Evolutionary conservation across 257 asterid species (phyloP).

Genomic region (Ilex aquifolium): DNA sequence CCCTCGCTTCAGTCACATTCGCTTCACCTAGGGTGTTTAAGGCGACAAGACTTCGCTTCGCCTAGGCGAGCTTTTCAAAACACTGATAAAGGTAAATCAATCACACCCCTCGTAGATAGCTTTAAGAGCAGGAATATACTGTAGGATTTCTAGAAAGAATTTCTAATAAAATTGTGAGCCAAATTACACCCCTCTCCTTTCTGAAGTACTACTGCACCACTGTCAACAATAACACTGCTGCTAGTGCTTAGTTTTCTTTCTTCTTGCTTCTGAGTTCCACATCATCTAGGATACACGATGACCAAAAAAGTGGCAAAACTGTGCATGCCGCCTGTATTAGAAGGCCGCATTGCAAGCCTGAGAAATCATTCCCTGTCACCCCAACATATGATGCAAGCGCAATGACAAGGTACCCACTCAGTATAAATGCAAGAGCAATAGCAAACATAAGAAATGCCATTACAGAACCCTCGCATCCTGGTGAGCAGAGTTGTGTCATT

Average conservation of each 20-base stretch:
- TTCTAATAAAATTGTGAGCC: no score
- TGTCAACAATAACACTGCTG: neutral
- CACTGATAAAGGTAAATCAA: no score
- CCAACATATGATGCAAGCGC: slow-evolving; percentile 55
- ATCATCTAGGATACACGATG: slow-evolving; percentile 56
- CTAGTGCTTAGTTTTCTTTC: slow-evolving; percentile 40
- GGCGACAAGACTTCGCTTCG: no score
- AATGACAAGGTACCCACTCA: slow-evolving; percentile 85
- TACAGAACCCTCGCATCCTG: slow-evolving; percentile 91
- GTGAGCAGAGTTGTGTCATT: slow-evolving; percentile 84
- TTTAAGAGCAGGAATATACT: no score
- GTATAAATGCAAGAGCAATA: slow-evolving; percentile 62
- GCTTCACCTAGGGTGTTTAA: no score
- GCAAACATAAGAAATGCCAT: slow-evolving; percentile 95
- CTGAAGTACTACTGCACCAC: no score
- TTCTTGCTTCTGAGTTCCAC: slow-evolving; percentile 29
- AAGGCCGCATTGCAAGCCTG: slow-evolving; percentile 43
- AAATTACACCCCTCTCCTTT: no score
- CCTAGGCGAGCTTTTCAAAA: no score
- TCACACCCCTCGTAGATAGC: no score
- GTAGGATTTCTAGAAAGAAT: no score
- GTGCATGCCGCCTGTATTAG: slow-evolving; percentile 76
- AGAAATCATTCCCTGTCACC: no score
- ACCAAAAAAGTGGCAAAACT: slow-evolving; percentile 61
- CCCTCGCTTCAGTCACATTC: no score